phyloP scores from a whole-genome alignment of 352 stramenopile species.

The Globisporangium emineosum region DNA sequence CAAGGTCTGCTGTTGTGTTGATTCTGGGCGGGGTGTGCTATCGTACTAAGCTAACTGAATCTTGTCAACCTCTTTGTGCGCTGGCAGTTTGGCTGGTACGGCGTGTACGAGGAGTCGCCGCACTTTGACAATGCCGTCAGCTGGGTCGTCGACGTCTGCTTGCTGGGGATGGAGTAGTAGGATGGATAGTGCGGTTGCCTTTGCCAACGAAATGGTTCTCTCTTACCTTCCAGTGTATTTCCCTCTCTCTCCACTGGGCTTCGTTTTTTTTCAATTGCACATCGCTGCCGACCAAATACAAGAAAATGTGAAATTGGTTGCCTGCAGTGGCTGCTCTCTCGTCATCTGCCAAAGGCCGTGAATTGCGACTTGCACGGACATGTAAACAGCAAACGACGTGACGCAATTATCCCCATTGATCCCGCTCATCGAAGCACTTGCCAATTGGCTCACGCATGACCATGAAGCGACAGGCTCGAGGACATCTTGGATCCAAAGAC shows the following conservation, averaged over 20 bases:
- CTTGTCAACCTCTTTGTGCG: constrained; percentile 5
- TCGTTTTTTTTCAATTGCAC: too few species aligned
- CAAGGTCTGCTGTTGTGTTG: constrained; percentile 23
- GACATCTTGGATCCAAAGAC: background rate
- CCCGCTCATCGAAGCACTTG: background rate
- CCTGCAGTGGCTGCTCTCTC: too few species aligned
- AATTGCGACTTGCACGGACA: too few species aligned
- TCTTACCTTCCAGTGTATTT: background rate
- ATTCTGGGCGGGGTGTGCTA: too few species aligned
- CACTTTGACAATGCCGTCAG: constrained; percentile 44
- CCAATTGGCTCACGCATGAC: background rate
- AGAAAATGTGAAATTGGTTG: too few species aligned
- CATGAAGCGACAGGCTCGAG: background rate
- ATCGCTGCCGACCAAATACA: too few species aligned
- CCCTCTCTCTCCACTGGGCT: background rate
- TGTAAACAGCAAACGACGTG: too few species aligned
- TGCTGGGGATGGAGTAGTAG: constrained; percentile 7
- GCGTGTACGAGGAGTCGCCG: constrained; percentile 44
- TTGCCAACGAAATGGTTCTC: too few species aligned
- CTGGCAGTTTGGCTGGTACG: constrained; percentile 45
- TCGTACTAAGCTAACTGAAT: background rate
- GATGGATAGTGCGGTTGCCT: background rate
- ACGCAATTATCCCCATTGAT: too few species aligned
- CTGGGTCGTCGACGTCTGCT: constrained; percentile 44
- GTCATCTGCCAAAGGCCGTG: too few species aligned